Evolutionary conservation across 2,329 filamentous ascomycete genomes (phyloP), one percentile per base, ranked within the genome.

Genomic region (Phoma sp.): DNA sequence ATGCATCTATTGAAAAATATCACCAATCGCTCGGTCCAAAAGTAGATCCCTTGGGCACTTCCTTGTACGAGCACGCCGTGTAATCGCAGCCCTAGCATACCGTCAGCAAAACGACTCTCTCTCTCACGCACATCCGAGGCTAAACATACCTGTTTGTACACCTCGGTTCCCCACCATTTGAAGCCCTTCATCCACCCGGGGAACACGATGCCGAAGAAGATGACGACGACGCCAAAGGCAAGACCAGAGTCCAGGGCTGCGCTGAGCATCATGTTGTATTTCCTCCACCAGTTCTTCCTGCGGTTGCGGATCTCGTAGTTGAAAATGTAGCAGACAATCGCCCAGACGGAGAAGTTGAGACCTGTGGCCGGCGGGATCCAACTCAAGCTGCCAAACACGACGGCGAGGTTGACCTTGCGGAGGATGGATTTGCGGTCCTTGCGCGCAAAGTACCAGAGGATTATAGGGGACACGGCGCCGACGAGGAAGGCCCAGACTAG

Each of bases 311-410:
- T 83, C 57, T 88, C 75, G 71, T 88, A 88, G 73, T 96, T 96
- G 81, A 96, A 96, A 38, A 91, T 64, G 74, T 89, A 96, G 77
- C 90, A 95, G 13, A 96, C 90, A 7, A 95, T 77, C 0, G 88
- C 90, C 91, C 92, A 96, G 38, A 94, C 89, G 1, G 87, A 91
- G 71, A 95, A 96, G 74, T 96, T 96, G 61, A 96, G 86, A 0
- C 91, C 91, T 0, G 76, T 83, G 2, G 92, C 92, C 0, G 92
- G 92, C 0, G 92, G 92, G 45, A 96, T 95, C 91, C 91, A 96
- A 60, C 85, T 86, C 61, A 96, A 82, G 58, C 88, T 89, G 39
- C 92, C 92, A 53, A 96, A 93, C 8, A 96, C 82, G 15, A 96
- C 89, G 0, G 92, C 91, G 3, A 94, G 82, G 69, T 92, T 94